Evolutionary conservation across 2,329 filamentous ascomycete genomes (phyloP).

Genomic region (Eutypa lata): DNA sequence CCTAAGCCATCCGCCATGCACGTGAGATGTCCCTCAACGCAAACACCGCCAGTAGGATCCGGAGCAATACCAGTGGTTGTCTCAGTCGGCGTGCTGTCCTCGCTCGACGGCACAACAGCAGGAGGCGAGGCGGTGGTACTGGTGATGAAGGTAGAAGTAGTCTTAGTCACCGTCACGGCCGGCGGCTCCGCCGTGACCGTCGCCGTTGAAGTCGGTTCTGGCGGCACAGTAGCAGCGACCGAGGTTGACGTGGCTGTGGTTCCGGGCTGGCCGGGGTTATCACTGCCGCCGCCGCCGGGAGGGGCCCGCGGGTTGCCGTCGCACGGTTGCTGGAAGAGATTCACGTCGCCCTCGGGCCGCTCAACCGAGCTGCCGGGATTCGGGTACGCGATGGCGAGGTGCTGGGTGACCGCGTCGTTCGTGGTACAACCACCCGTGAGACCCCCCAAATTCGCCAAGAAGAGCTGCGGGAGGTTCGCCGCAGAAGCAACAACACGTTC

Average conservation of each 20-base stretch:
- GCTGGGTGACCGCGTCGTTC: conserved; percentile 39
- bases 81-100: neutral
- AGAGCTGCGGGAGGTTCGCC: conserved; percentile 58
- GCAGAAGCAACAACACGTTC: too few species aligned
- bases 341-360: conserved; percentile 28
- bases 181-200: neutral
- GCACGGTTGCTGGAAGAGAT: conserved; percentile 28
- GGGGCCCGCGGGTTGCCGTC: conserved; percentile 26
- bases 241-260: neutral
- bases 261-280: neutral
- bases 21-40: conserved; percentile 21
- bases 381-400: conserved; percentile 53
- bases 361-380: conserved; percentile 57
- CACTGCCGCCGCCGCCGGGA: too few species aligned
- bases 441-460: conserved; percentile 61
- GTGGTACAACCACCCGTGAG: conserved; percentile 50
- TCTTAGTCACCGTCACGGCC: too few species aligned
- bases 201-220: neutral
- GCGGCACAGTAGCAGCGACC: neutral
- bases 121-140: too few species aligned
- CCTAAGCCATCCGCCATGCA: conserved; percentile 19
- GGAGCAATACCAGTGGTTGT: neutral
- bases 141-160: too few species aligned
- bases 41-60: conserved; percentile 4
- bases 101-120: too few species aligned